A percentile compares a stretch with the other conserved stretches of the same genome.
phyloP scores from a whole-genome alignment of 257 asterid genomes.

The Leonotis leonurus region DNA sequence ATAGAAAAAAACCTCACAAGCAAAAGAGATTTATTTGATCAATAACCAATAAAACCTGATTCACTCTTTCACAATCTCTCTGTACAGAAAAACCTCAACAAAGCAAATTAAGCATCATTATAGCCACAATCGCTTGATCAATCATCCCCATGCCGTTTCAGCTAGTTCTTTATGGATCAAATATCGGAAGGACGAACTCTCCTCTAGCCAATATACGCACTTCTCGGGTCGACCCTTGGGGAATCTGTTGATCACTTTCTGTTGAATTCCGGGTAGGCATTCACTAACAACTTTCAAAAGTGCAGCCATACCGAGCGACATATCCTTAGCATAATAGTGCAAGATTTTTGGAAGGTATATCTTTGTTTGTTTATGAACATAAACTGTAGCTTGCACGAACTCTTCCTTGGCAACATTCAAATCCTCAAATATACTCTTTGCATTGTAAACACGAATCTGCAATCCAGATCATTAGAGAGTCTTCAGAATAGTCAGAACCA shows the following conservation, averaged over 20 bases:
- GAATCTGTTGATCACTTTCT: constrained; percentile 36
- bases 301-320: constrained; percentile 47
- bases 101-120: constrained; percentile 5
- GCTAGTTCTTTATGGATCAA: constrained; percentile 53
- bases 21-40: constrained; percentile 1
- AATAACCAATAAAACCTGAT: no score
- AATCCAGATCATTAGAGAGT: constrained; percentile 10
- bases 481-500: no score
- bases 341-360: constrained; percentile 61
- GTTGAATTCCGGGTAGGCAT: constrained; percentile 47
- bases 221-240: constrained; percentile 52
- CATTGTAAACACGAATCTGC: constrained; percentile 68
- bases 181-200: constrained; percentile 64
- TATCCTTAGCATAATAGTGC: constrained; percentile 59
- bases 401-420: constrained; percentile 71
- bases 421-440: constrained; percentile 53
- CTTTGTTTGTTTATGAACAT: constrained; percentile 56
- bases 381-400: constrained; percentile 48
- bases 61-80: not conserved
- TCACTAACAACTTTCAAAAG: constrained; percentile 46
- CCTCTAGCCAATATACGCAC: constrained; percentile 58
- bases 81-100: constrained; percentile 15
- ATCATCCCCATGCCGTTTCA: constrained; percentile 31
- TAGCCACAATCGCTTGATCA: not conserved
- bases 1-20: constrained; percentile 4